Evolutionary conservation across 1,284 basidiomycete species (phyloP).

Genomic region (Puccinia hordei): DNA sequence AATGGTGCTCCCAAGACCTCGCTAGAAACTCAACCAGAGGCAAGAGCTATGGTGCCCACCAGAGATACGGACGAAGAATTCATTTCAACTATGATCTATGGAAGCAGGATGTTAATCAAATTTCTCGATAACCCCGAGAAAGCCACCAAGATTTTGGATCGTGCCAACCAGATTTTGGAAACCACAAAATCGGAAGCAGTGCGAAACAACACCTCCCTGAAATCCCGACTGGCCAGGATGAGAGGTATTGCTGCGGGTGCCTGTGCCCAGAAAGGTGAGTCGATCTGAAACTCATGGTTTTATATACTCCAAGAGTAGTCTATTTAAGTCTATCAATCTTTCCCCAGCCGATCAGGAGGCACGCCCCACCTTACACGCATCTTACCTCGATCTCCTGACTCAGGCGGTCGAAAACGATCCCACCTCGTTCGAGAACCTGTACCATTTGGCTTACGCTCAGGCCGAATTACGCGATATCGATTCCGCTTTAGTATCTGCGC

Average conservation of each 20-base stretch:
- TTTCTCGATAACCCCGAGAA: conserved; percentile 59
- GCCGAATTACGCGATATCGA: conserved; percentile 72
- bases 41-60: conserved; percentile 24
- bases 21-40: not conserved
- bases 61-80: conserved; percentile 61
- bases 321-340: not conserved
- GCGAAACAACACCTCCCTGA: conserved; percentile 39
- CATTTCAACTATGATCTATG: conserved; percentile 72
- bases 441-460: conserved; percentile 77
- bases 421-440: conserved; percentile 68
- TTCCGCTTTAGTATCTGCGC: conserved; percentile 70
- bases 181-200: conserved; percentile 27
- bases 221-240: conserved; percentile 57
- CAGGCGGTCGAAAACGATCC: conserved; percentile 66
- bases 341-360: conserved; percentile 65
- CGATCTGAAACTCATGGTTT: not conserved
- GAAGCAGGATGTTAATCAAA: conserved; percentile 71
- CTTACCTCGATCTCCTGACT: conserved; percentile 67
- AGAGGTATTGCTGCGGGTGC: conserved; percentile 59
- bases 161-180: conserved; percentile 30
- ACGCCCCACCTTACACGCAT: conserved; percentile 67
- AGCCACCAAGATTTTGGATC: conserved; percentile 49
- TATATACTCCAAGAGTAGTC: not conserved
- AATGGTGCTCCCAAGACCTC: not conserved
- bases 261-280: conserved; percentile 63